These are phyloP conservation scores for Actinomortierella ambigua DNA, from an alignment of 371 early-diverging fungal species.

Conservation along the genomic window DNA sequence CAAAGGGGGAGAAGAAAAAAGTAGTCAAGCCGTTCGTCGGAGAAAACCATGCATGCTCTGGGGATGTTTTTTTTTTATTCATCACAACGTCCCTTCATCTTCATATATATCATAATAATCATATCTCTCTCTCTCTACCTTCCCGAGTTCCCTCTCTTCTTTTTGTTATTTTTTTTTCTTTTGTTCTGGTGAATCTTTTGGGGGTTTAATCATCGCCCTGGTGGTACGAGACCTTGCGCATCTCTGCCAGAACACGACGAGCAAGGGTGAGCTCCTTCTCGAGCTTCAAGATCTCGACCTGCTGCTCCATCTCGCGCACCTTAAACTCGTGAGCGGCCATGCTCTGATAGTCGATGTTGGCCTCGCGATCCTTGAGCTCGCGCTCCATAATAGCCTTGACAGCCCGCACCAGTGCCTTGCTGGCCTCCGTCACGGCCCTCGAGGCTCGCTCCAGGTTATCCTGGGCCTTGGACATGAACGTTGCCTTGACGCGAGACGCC, in stretches of 20 bases:
- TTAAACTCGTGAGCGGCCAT: slow-evolving; percentile 92
- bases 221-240: slow-evolving; percentile 83
- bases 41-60: too few species aligned
- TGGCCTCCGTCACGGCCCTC: slow-evolving; percentile 91
- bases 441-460: slow-evolving; percentile 91
- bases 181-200: not conserved
- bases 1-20: too few species aligned
- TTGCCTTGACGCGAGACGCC: slow-evolving; percentile 94
- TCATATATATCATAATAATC: too few species aligned
- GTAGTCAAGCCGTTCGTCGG: too few species aligned
- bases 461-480: slow-evolving; percentile 90
- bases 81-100: too few species aligned
- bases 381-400: slow-evolving; percentile 87
- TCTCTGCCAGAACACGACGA: slow-evolving; percentile 87
- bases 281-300: slow-evolving; percentile 93
- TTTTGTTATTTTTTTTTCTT: not conserved
- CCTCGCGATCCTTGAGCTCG: slow-evolving; percentile 59
- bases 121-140: too few species aligned
- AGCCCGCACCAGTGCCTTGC: slow-evolving; percentile 89
- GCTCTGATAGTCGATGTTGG: slow-evolving; percentile 71
- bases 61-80: too few species aligned
- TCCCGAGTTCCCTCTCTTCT: too few species aligned
- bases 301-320: slow-evolving; percentile 96
- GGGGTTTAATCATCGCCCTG: slow-evolving; percentile 48
- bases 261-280: slow-evolving; percentile 92